Evolutionary conservation across 2,329 filamentous ascomycete species (phyloP).

Genomic region (Geosmithia putterillii): DNA sequence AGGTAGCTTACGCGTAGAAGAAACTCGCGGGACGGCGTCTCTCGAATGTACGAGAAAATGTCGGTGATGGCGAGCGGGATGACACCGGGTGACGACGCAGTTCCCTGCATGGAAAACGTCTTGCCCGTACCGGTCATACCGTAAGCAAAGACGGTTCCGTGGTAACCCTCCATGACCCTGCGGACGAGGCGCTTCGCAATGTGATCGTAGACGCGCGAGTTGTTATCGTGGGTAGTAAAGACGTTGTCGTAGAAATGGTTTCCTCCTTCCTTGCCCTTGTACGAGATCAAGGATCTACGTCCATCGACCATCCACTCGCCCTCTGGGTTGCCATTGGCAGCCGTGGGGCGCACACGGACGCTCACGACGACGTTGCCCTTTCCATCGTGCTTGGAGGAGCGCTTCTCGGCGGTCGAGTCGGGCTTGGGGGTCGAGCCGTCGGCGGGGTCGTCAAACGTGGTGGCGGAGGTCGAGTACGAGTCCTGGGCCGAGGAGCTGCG

Average conservation of each 20-base stretch:
- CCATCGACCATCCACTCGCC: conserved; percentile 90
- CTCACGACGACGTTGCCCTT: conserved; percentile 97
- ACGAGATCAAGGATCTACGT: conserved; percentile 68
- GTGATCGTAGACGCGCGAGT: conserved; percentile 87
- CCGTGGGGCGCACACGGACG: conserved; percentile 82
- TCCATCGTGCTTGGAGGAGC: conserved; percentile 48
- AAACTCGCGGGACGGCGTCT: conserved; percentile 91
- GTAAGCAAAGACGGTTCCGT: conserved; percentile 96
- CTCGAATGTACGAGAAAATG: conserved; percentile 97
- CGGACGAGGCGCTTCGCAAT: conserved; percentile 88
- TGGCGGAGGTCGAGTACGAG: conserved; percentile 83
- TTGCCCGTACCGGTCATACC: conserved; percentile 99
- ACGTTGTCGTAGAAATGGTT: conserved; percentile 97
- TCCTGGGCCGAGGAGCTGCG: conserved; percentile 85
- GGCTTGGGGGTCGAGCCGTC: conserved; percentile 32
- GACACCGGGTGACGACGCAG: conserved; percentile 86
- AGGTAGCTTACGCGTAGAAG: conserved; percentile 91
- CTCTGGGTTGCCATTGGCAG: conserved; percentile 51
- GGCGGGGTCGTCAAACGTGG: conserved; percentile 70
- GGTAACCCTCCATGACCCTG: conserved; percentile 97
- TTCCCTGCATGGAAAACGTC: conserved; percentile 99
- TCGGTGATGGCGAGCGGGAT: conserved; percentile 96
- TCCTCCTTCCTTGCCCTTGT: conserved; percentile 78
- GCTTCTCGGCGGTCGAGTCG: conserved; percentile 27
- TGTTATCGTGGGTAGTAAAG: conserved; percentile 87